These are phyloP conservation scores for Chloranthus sessilifolius DNA, from an alignment of 164 flowering plant species.

Conservation along the genomic window DNA sequence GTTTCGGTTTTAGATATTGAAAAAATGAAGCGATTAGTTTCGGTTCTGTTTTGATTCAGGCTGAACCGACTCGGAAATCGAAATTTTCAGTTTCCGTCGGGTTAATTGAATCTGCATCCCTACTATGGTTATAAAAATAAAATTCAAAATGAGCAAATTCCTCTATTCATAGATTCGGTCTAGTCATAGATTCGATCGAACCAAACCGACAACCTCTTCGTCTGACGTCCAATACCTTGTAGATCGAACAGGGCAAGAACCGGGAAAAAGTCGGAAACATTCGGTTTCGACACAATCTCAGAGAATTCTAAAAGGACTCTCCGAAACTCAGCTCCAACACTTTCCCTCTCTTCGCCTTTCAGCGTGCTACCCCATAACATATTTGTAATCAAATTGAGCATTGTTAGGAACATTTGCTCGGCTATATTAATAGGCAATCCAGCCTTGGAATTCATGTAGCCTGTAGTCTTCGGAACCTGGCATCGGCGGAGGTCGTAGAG, in stretches of 20 bases:
- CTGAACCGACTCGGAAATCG: too few species aligned
- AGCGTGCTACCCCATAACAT: slow-evolving; percentile 16
- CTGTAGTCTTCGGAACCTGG: slow-evolving; percentile 2
- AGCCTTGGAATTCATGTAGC: slow-evolving; percentile 1
- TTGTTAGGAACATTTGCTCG: background rate
- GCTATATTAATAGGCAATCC: slow-evolving; percentile 9
- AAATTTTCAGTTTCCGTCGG: too few species aligned
- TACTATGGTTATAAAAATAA: too few species aligned
- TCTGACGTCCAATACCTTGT: slow-evolving; percentile 15
- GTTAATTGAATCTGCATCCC: too few species aligned
- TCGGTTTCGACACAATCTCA: slow-evolving; percentile 2
- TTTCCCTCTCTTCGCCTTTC: background rate
- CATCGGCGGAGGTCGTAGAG: slow-evolving; percentile 3
- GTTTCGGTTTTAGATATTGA: too few species aligned
- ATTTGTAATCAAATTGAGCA: background rate
- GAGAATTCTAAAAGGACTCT: background rate
- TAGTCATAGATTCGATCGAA: background rate
- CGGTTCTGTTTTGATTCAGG: too few species aligned
- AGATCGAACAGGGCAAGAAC: slow-evolving; percentile 15
- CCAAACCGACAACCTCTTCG: background rate
- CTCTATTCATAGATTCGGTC: too few species aligned
- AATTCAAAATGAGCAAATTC: too few species aligned
- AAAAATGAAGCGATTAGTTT: too few species aligned
- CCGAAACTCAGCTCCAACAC: slow-evolving; percentile 1
- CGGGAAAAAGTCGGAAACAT: slow-evolving; percentile 23